A percentile compares a stretch with the other conserved stretches of the same genome.
Evolutionary conservation across 495 filamentous ascomycete genomes (phyloP).

Genomic region (Podospora australis): DNA sequence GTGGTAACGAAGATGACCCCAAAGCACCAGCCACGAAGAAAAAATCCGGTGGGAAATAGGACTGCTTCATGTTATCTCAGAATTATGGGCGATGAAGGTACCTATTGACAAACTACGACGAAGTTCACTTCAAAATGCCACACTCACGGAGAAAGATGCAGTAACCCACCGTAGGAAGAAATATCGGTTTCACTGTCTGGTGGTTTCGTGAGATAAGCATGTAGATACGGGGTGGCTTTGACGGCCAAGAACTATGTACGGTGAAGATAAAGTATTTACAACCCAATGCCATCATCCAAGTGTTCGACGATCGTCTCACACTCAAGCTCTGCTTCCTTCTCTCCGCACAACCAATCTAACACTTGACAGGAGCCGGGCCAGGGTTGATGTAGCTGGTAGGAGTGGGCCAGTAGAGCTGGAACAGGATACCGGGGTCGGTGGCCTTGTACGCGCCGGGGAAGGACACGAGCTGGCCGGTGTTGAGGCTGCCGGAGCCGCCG

Average conservation of each 20-base stretch:
- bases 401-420: slow-evolving; percentile 39
- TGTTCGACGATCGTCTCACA: background rate
- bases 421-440: slow-evolving; percentile 39
- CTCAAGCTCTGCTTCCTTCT: background rate
- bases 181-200: too few relatives aligned
- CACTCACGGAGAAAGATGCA: too few relatives aligned
- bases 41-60: too few relatives aligned
- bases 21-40: too few relatives aligned
- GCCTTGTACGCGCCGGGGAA: slow-evolving; percentile 41
- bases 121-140: too few relatives aligned
- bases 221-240: too few relatives aligned
- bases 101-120: too few relatives aligned
- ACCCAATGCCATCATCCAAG: background rate
- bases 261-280: background rate
- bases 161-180: too few relatives aligned
- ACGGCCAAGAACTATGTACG: background rate
- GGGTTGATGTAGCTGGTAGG: slow-evolving; percentile 32
- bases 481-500: slow-evolving; percentile 32
- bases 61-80: too few relatives aligned
- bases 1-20: too few relatives aligned
- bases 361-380: slow-evolving; percentile 24
- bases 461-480: slow-evolving; percentile 31
- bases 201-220: too few relatives aligned
- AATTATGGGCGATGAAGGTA: too few relatives aligned
- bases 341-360: slow-evolving; percentile 8